Base-by-base conservation (phyloP, 2,329 filamentous ascomycete genomes). In the Lasiodiplodia hormozganensis region DNA sequence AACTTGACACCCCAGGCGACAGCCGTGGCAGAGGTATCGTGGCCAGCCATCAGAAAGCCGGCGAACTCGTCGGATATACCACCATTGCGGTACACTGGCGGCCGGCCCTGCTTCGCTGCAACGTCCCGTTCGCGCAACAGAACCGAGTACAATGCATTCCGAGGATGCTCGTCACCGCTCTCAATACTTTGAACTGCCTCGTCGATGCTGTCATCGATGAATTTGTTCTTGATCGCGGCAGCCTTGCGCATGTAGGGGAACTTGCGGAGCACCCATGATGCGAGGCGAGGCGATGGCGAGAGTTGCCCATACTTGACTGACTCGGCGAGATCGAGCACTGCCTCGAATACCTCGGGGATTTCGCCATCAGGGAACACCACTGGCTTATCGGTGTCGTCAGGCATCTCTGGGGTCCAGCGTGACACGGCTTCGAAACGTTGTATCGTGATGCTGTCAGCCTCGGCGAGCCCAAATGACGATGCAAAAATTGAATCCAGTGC, bases 21-120 rank as follows among this genome's bases (percentile, higher is more conserved):
- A 0, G 81, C 81, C 8, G 79, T 82, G 12, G 79, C 76, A 0
- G 80, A 83, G 0, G 83, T 84, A 58, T 85, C 82, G 68, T 84
- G 80, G n/a, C 82, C 84, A 58, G 80, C 79, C n/a, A 80, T 69
- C 2, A 80, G 69, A 68, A 79, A 78, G 2, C 75, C 77, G 47
- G 76, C 78, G 12, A 70, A 69, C 68, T 71, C 69, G 57, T 72
- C 70, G 18, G 34, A 52, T 10, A 72, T 40, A 34, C 38, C 43
- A 31, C 28, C 28, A 18, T 52, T 67, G 14, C 23, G 25, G 52
- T 68, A 71, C 8, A 62, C 60, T 2, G 70, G 67, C 16, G 36
- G 43, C 10, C 70, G 57, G 36, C 57, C 57, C 8, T 69, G 40
- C 60, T 71, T 72, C 23, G 66, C 68, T 4, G 70, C 69, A 1